Conservation (phyloP, 208 protist genomes). For the Novymonas esmeraldas region DNA sequence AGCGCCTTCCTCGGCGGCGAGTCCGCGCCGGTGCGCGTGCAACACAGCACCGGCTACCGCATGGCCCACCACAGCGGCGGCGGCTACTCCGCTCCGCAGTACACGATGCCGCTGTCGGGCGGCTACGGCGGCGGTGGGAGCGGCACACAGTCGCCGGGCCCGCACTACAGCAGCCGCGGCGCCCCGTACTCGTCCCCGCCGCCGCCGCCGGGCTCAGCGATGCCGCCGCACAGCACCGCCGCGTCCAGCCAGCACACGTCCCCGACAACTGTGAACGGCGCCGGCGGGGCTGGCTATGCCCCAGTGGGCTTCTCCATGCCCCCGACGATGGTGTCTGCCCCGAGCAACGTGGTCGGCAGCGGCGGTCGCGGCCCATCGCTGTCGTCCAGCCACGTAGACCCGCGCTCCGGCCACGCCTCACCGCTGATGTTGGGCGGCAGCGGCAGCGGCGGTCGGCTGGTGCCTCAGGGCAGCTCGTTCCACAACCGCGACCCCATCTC, state of each 20-base stretch:
- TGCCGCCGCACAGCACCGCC: not conserved
- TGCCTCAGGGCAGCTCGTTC: not conserved
- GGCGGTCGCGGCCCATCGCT: conserved; percentile 1
- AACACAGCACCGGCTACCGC: conserved; percentile 37
- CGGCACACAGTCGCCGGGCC: conserved; percentile 13
- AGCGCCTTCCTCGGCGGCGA: conserved; percentile 18
- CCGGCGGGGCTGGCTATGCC: conserved; percentile 22
- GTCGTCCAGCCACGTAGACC: conserved; percentile 21
- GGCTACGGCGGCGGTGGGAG: conserved; percentile 13
- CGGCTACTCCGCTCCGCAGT: conserved; percentile 24
- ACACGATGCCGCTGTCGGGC: conserved; percentile 13
- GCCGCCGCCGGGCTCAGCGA: not conserved
- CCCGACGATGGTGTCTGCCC: conserved; percentile 5
- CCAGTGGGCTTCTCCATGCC: conserved; percentile 42
- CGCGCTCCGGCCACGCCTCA: conserved; percentile 7
- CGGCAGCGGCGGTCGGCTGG: not conserved
- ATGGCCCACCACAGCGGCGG: conserved; percentile 7
- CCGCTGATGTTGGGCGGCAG: conserved; percentile 4
- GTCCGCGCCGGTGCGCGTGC: conserved; percentile 13
- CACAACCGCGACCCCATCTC: conserved; percentile 18
- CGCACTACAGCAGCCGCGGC: conserved; percentile 4
- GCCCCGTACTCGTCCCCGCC: not conserved
- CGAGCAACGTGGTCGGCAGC: not conserved
- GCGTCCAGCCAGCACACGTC: not conserved
- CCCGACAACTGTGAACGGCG: not conserved